phyloP scores from a whole-genome alignment of 2,329 filamentous ascomycete genomes.

The Chrysosporium keratinophilum region DNA sequence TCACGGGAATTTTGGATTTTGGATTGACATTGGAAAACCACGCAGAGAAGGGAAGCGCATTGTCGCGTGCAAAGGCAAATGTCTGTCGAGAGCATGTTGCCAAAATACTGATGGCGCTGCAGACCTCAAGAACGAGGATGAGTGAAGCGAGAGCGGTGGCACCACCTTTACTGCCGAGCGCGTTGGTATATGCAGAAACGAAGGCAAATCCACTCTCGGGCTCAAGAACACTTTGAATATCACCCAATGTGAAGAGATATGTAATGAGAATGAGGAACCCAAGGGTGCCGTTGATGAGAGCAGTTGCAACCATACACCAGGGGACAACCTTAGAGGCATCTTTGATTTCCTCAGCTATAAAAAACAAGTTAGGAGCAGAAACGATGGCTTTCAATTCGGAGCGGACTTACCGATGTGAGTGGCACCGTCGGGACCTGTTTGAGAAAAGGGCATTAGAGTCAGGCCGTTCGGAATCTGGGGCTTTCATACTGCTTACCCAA shows the following conservation, averaged over 20 bases:
- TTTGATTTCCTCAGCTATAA: constrained; percentile 31
- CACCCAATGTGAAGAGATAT: constrained; percentile 31
- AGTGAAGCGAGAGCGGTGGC: constrained; percentile 22
- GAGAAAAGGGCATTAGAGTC: not conserved
- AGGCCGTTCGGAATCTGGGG: not conserved
- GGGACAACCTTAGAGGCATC: constrained; percentile 31
- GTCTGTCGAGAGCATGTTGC: constrained; percentile 28
- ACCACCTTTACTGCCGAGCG: constrained; percentile 22
- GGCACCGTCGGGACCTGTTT: constrained; percentile 24
- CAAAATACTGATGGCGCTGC: constrained; percentile 27
- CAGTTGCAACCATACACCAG: constrained; percentile 28
- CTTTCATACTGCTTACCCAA: constrained; percentile 21
- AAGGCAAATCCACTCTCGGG: constrained; percentile 28
- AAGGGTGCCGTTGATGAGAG: constrained; percentile 29
- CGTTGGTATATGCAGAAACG: constrained; percentile 27
- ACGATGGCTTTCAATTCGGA: not conserved
- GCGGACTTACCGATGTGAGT: constrained; percentile 27
- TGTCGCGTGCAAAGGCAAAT: constrained; percentile 42
- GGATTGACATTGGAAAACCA: constrained; percentile 29
- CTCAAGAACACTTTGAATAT: constrained; percentile 21
- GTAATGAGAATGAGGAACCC: constrained; percentile 32
- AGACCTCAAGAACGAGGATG: constrained; percentile 24
- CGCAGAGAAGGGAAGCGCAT: constrained; percentile 43
- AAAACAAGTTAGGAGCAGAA: not conserved
- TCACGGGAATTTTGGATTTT: constrained; percentile 19